Conservation (phyloP, 2,329 filamentous ascomycete genomes). For the Fusarium temperatum region DNA sequence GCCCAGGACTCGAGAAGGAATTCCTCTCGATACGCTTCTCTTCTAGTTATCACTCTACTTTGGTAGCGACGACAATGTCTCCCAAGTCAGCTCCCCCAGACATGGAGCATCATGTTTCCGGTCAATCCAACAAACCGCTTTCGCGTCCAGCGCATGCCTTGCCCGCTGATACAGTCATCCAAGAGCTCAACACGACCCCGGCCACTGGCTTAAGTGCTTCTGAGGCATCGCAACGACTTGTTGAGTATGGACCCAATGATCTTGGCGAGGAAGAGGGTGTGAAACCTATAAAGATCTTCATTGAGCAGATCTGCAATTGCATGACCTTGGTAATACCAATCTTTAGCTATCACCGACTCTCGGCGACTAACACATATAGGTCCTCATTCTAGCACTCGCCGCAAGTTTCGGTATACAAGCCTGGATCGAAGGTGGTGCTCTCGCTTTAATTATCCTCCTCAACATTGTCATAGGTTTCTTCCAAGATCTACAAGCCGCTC, state of each 20-base stretch:
- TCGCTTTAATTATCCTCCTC: constrained; percentile 64
- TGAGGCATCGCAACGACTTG: constrained; percentile 64
- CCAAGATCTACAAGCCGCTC: constrained; percentile 56
- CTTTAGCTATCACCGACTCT: neutral
- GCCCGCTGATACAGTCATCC: constrained; percentile 58
- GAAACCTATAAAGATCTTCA: constrained; percentile 68
- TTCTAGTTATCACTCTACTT: neutral
- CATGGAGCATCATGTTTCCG: constrained; percentile 44
- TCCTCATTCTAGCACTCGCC: constrained; percentile 64
- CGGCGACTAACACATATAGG: constrained; percentile 37
- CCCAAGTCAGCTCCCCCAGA: neutral
- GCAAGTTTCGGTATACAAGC: constrained; percentile 65
- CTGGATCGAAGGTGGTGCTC: constrained; percentile 68
- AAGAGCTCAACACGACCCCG: constrained; percentile 64
- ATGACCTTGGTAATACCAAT: constrained; percentile 66
- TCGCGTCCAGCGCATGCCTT: constrained; percentile 71
- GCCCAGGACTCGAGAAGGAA: neutral
- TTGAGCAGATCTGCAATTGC: constrained; percentile 73
- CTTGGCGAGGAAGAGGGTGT: constrained; percentile 69
- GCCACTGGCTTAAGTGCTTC: constrained; percentile 65
- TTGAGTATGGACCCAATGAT: constrained; percentile 69
- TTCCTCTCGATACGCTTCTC: neutral
- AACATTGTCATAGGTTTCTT: constrained; percentile 63
- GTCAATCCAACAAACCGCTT: constrained; percentile 60
- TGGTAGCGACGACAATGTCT: neutral